Conservation (phyloP, 768 basidiomycete species). For the Imleria badia region DNA sequence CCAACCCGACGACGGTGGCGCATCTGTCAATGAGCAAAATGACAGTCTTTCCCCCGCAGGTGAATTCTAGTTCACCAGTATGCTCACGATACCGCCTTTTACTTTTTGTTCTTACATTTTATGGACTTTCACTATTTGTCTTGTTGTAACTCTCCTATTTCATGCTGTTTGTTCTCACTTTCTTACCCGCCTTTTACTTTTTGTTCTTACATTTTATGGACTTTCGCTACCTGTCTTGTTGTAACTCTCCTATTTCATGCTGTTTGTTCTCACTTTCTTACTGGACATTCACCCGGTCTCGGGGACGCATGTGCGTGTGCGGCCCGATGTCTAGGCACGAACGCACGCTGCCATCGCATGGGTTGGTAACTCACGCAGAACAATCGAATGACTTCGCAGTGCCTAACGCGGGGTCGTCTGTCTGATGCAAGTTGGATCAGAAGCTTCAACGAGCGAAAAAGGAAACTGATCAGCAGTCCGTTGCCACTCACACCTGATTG, state of each 20-base stretch:
- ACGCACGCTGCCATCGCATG: conserved; percentile 22
- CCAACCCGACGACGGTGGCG: not conserved
- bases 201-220: conserved; percentile 1
- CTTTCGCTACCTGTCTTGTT: not conserved
- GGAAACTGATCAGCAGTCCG: conserved; percentile 8
- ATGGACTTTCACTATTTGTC: conserved; percentile 1
- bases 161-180: not conserved
- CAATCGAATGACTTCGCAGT: conserved; percentile 13
- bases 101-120: not conserved
- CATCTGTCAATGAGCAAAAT: conserved; percentile 1
- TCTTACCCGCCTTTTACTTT: not conserved
- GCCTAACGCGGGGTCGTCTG: conserved; percentile 11
- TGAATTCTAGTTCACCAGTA: conserved; percentile 9
- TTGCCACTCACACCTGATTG: conserved; percentile 18
- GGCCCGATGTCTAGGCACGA: conserved; percentile 15
- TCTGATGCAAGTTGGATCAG: conserved; percentile 11
- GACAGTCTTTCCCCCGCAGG: not conserved
- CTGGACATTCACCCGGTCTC: not conserved
- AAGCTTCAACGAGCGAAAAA: not conserved
- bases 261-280: not conserved
- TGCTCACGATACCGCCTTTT: not conserved
- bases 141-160: not conserved
- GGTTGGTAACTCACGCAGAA: conserved; percentile 6
- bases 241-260: not conserved
- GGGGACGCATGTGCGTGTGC: not conserved